Evolutionary conservation across 495 filamentous ascomycete species (phyloP).

Genomic region (Articulospora tetracladia): DNA sequence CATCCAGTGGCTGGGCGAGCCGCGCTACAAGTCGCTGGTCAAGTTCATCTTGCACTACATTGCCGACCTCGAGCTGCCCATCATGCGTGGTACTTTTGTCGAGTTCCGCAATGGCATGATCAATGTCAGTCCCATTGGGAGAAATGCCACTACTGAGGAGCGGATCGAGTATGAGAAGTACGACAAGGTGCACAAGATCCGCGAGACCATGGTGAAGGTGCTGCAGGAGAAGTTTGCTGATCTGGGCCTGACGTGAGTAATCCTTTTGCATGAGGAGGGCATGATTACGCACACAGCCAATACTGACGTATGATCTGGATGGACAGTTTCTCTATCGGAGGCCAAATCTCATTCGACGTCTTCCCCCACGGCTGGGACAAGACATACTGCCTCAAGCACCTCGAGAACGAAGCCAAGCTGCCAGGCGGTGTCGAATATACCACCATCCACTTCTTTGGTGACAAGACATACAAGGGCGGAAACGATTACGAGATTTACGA

Average conservation of each 20-base stretch:
- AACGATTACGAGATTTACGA: constrained; percentile 94
- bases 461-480: constrained; percentile 84
- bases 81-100: constrained; percentile 93
- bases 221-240: constrained; percentile 79
- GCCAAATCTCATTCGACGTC: constrained; percentile 96
- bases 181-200: constrained; percentile 71
- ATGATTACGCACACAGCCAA: background rate
- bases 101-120: constrained; percentile 98
- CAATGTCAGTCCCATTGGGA: constrained; percentile 88
- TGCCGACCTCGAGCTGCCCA: constrained; percentile 78
- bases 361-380: constrained; percentile 98
- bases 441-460: constrained; percentile 96
- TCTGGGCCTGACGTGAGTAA: constrained; percentile 73
- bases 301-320: background rate
- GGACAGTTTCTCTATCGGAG: constrained; percentile 82
- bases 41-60: constrained; percentile 86
- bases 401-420: constrained; percentile 73
- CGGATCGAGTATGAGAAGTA: constrained; percentile 73
- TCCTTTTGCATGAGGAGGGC: constrained; percentile 6
- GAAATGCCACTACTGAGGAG: constrained; percentile 81
- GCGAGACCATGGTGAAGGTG: constrained; percentile 65
- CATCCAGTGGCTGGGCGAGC: constrained; percentile 90
- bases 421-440: constrained; percentile 69
- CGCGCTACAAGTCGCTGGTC: constrained; percentile 83
- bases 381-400: constrained; percentile 89